Conservation (phyloP, 2,329 filamentous ascomycete species). For the Beauveria brongniartii region DNA sequence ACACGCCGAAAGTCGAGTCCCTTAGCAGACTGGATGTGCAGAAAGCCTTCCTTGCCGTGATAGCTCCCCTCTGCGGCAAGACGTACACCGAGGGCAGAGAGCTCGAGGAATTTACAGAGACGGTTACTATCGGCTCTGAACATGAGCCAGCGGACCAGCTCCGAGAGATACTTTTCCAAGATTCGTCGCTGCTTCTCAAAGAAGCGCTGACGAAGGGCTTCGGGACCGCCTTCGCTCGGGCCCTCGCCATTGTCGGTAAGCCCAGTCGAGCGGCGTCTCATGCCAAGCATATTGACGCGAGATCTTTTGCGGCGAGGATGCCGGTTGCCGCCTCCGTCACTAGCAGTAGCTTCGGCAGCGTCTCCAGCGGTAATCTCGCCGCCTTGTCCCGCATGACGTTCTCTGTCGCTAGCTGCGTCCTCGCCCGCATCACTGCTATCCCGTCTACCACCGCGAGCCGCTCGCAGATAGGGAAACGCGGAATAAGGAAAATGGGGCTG, state of each 20-base stretch:
- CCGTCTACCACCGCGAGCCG: constrained; percentile 68
- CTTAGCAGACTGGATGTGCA: constrained; percentile 87
- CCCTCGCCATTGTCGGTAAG: constrained; percentile 30
- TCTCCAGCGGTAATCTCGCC: constrained; percentile 51
- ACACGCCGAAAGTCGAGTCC: constrained; percentile 79
- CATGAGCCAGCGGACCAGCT: constrained; percentile 94
- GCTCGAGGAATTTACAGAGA: constrained; percentile 88
- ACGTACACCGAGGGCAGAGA: constrained; percentile 88
- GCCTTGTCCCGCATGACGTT: constrained; percentile 23
- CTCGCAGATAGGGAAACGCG: constrained; percentile 82
- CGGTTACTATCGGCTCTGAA: constrained; percentile 94
- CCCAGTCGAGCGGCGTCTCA: constrained; percentile 45
- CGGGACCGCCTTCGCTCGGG: constrained; percentile 41
- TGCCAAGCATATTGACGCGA: constrained; percentile 44
- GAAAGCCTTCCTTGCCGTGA: constrained; percentile 91
- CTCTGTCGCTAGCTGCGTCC: constrained; percentile 28
- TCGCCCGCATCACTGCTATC: constrained; percentile 74
- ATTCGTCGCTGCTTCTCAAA: constrained; percentile 76
- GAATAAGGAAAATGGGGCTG: constrained; percentile 85
- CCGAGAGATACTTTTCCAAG: constrained; percentile 82
- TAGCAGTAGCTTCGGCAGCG: constrained; percentile 45
- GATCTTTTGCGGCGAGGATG: constrained; percentile 38
- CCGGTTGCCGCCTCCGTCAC: constrained; percentile 24
- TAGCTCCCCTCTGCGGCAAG: constrained; percentile 93
- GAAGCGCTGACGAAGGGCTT: constrained; percentile 51